Evolutionary conservation across 352 stramenopile genomes (phyloP).

Genomic region (Pythium monospermum): DNA sequence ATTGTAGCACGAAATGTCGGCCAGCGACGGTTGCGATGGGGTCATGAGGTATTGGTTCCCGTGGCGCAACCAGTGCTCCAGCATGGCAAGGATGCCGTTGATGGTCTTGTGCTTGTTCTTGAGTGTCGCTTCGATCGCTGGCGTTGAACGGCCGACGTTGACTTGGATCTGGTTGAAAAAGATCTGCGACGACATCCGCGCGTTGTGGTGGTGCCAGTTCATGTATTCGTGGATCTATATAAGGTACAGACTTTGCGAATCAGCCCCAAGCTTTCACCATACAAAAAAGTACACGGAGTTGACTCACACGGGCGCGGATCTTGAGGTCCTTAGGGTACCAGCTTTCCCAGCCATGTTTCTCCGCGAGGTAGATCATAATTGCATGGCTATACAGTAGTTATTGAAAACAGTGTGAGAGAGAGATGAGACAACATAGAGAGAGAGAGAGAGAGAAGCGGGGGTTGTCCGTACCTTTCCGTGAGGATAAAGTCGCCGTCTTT

Average conservation of each 20-base stretch:
- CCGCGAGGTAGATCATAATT: conserved; percentile 68
- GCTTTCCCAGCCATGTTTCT: conserved; percentile 59
- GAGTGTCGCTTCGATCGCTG: conserved; percentile 37
- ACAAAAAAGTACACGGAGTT: not conserved
- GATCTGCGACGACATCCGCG: conserved; percentile 52
- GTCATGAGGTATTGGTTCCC: conserved; percentile 60
- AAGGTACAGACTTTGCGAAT: not conserved
- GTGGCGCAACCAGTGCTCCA: conserved; percentile 66
- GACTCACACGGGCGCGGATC: conserved; percentile 51
- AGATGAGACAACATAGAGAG: not conserved
- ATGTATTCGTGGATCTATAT: conserved; percentile 72
- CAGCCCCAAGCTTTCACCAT: not conserved
- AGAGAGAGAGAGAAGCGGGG: too few species aligned
- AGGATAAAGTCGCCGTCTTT: conserved; percentile 66
- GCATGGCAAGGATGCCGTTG: conserved; percentile 47
- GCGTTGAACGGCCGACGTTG: conserved; percentile 45
- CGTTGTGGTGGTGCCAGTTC: conserved; percentile 76
- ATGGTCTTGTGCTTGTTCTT: conserved; percentile 53
- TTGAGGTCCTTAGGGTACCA: conserved; percentile 60
- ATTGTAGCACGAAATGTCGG: conserved; percentile 76
- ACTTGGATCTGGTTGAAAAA: conserved; percentile 59
- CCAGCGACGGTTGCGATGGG: conserved; percentile 45
- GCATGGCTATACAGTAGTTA: conserved; percentile 35
- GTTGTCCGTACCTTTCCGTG: conserved; percentile 41
- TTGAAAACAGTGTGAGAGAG: not conserved